Evolutionary conservation across 768 basidiomycete genomes (phyloP).

Genomic region (Boletus vinaceobasis): DNA sequence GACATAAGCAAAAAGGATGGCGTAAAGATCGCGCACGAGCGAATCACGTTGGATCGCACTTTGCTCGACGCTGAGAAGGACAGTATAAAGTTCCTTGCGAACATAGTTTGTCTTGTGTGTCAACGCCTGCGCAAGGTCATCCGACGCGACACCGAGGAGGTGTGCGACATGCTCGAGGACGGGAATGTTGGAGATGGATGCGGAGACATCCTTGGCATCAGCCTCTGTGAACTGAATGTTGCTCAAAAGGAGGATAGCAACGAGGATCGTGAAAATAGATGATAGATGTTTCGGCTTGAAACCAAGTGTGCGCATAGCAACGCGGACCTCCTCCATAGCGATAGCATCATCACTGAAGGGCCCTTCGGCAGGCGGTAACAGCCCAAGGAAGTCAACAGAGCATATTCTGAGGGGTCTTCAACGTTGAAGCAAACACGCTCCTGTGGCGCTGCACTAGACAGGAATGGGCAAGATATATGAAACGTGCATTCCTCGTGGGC

Average conservation of each 20-base stretch:
- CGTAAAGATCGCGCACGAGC: conserved; percentile 79
- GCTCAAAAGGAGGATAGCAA: conserved; percentile 77
- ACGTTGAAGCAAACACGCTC: conserved; percentile 76
- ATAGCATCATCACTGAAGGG: conserved; percentile 87
- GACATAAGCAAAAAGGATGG: conserved; percentile 84
- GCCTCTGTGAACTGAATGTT: conserved; percentile 79
- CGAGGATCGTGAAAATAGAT: conserved; percentile 76
- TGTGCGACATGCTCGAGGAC: conserved; percentile 68
- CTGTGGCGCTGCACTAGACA: conserved; percentile 76
- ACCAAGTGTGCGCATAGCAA: conserved; percentile 75
- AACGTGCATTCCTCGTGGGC: conserved; percentile 82
- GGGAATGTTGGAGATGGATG: conserved; percentile 44
- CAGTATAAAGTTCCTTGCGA: conserved; percentile 80
- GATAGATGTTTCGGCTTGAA: conserved; percentile 89
- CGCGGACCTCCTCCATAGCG: conserved; percentile 78
- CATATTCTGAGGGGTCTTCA: conserved; percentile 83
- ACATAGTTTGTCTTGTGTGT: conserved; percentile 91
- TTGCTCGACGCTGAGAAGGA: conserved; percentile 72
- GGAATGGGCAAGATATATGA: conserved; percentile 90
- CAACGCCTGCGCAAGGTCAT: conserved; percentile 76
- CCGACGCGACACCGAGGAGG: conserved; percentile 70
- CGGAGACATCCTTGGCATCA: conserved; percentile 62
- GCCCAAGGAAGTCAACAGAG: conserved; percentile 79
- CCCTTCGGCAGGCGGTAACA: conserved; percentile 86
- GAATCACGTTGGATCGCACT: conserved; percentile 73